phyloP scores from a whole-genome alignment of 1,139 yeast genomes.

The Hyphopichia wangnamkhiaoensis region DNA sequence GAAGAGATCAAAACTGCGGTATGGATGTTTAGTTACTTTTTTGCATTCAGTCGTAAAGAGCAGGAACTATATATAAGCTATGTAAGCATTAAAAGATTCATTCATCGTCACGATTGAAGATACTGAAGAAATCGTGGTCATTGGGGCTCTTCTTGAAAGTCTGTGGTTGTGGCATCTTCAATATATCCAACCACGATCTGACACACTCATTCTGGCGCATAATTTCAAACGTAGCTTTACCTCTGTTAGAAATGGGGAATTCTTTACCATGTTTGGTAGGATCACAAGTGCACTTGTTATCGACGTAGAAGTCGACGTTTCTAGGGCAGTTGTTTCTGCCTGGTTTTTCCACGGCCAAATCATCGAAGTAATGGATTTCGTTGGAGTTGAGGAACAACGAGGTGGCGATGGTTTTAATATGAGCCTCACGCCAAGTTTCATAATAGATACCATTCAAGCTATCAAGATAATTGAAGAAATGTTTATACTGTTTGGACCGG shows the following conservation, averaged over 20 bases:
- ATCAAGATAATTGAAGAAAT: slow-evolving; percentile 15
- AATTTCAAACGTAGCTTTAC: slow-evolving; percentile 1
- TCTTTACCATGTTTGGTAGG: slow-evolving; percentile 7
- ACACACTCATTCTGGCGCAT: slow-evolving; percentile 2
- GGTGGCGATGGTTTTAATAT: slow-evolving; percentile 16
- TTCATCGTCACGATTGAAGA: too few species aligned
- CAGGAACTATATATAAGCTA: too few species aligned
- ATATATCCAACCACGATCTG: background rate
- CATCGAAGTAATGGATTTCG: slow-evolving; percentile 17
- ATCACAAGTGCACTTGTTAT: slow-evolving; percentile 14
- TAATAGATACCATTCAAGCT: slow-evolving; percentile 13
- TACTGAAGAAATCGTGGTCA: slow-evolving; percentile 1
- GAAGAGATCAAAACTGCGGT: background rate
- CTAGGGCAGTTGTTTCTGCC: slow-evolving; percentile 19
- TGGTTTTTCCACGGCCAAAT: slow-evolving; percentile 13
- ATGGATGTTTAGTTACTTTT: background rate
- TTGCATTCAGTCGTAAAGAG: too few species aligned
- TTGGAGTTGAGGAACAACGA: slow-evolving; percentile 13
- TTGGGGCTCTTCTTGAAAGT: background rate
- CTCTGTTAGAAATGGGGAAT: background rate
- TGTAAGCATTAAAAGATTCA: too few species aligned
- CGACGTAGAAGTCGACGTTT: slow-evolving; percentile 11
- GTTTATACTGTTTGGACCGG: slow-evolving; percentile 11
- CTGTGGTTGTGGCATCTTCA: background rate
- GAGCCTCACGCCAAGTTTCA: slow-evolving; percentile 20